These are phyloP conservation scores for Pseudevernia furfuracea DNA, from an alignment of 495 filamentous ascomycete species.

Conservation along the genomic window DNA sequence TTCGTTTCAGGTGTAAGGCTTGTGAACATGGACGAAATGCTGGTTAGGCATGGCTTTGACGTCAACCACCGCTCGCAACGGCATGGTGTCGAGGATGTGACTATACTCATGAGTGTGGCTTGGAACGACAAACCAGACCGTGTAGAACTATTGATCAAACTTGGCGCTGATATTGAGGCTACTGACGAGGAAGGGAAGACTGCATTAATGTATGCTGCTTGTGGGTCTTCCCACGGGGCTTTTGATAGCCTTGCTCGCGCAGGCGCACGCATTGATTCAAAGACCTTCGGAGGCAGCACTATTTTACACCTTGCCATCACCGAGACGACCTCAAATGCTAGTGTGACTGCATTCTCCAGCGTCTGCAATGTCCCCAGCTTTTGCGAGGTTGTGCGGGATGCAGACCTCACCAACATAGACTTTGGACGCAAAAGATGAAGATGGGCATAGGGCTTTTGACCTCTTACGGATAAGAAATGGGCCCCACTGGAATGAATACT, in stretches of 20 bases:
- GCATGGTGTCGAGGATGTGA: not conserved
- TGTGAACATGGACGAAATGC: not conserved
- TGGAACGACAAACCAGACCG: not conserved
- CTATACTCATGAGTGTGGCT: not conserved
- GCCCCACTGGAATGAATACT: not conserved
- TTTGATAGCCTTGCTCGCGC: not conserved
- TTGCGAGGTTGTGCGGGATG: not conserved
- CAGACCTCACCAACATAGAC: not conserved
- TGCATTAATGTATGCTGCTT: not conserved
- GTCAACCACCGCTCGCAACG: not conserved
- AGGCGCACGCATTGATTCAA: conserved; percentile 1
- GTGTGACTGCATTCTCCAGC: too few species aligned
- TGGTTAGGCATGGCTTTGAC: not conserved
- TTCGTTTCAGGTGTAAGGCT: not conserved
- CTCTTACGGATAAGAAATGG: conserved; percentile 4
- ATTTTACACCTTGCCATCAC: not conserved
- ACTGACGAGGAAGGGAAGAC: conserved; percentile 2
- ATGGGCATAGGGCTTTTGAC: not conserved
- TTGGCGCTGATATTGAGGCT: not conserved
- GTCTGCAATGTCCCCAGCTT: too few species aligned
- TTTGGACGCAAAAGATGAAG: not conserved
- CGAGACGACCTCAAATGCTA: too few species aligned
- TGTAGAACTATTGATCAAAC: not conserved
- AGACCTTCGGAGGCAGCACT: not conserved
- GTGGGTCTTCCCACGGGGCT: fast-evolving